Percentiles rank a stretch among this genome's conserved stretches.
Conservation (phyloP, 2,329 filamentous ascomycete species). For the Fusarium paranaense region DNA sequence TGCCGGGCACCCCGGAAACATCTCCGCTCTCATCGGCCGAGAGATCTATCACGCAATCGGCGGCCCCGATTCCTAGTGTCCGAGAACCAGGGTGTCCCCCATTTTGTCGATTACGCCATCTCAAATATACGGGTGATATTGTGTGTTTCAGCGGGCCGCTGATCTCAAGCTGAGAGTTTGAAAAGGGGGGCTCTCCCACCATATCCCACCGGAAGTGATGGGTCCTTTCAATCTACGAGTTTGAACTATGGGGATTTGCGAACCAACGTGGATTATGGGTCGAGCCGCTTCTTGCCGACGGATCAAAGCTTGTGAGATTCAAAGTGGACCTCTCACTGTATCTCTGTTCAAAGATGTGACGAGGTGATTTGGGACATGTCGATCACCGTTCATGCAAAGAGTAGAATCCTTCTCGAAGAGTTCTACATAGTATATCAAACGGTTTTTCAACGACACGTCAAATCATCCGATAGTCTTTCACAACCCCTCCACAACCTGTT, state of each 20-base stretch:
- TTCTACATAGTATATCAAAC: background rate
- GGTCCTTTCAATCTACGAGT: background rate
- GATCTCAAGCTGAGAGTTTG: background rate
- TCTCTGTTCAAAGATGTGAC: background rate
- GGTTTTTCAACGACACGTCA: background rate
- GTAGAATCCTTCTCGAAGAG: background rate
- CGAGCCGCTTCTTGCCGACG: background rate
- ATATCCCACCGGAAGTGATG: background rate
- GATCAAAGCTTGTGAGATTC: background rate
- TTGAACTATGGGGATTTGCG: background rate
- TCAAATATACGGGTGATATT: background rate
- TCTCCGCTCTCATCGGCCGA: background rate
- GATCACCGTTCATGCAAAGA: background rate
- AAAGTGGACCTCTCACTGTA: background rate
- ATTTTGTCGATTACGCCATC: background rate
- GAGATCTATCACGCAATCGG: constrained; percentile 3
- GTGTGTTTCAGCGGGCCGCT: background rate
- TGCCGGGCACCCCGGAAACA: background rate
- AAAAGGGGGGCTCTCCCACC: background rate
- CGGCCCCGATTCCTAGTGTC: background rate
- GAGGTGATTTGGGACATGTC: background rate
- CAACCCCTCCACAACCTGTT: background rate
- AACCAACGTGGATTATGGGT: background rate
- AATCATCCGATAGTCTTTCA: background rate
- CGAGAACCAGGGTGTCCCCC: background rate